These are phyloP conservation scores for Hymenoscyphus occultus DNA, from an alignment of 2,329 filamentous ascomycete genomes.

Conservation along the genomic window DNA sequence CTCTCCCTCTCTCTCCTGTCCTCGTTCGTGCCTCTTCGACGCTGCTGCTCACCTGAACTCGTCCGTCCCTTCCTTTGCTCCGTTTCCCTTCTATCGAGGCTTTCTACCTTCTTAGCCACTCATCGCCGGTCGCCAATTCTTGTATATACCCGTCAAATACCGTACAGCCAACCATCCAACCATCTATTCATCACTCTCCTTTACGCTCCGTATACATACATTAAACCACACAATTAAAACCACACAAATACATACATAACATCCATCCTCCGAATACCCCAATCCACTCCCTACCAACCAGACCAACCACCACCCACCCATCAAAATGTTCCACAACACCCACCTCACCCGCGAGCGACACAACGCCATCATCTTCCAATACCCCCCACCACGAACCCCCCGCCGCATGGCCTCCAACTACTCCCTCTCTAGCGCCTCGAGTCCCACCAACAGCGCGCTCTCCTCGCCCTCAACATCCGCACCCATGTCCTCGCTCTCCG, in stretches of 20 bases:
- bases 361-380: constrained; percentile 1
- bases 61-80: no score
- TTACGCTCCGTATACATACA: no score
- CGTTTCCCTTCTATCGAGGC: background rate
- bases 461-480: background rate
- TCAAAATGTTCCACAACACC: constrained; percentile 18
- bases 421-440: background rate
- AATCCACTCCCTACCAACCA: background rate
- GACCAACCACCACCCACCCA: no score
- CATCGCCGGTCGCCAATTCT: background rate
- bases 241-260: background rate
- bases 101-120: background rate
- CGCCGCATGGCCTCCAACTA: background rate
- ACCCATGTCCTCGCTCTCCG: background rate
- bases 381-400: background rate
- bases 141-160: background rate
- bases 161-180: background rate
- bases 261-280: background rate
- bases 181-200: no score
- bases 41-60: no score
- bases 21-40: no score
- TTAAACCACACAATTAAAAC: no score
- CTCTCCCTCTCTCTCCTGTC: background rate
- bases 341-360: constrained; percentile 9
- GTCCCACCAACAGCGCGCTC: background rate